phyloP scores from a whole-genome alignment of 2,329 filamentous ascomycete genomes.

The Aspergillus puulaauensis region DNA sequence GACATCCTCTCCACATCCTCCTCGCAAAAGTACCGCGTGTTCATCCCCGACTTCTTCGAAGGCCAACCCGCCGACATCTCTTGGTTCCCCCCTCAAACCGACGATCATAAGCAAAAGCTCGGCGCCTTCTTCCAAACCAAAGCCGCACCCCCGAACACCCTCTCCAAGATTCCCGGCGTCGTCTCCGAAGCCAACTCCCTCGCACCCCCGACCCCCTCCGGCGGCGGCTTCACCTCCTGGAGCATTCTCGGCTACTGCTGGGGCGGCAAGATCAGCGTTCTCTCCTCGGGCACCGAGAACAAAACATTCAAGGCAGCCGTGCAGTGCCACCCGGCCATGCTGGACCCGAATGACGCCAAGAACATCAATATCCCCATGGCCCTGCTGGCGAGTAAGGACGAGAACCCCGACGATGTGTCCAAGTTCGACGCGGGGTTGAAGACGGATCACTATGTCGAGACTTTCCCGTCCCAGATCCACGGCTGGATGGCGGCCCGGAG shows the following conservation, averaged over 20 bases:
- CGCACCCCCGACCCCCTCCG: slow-evolving; percentile 27
- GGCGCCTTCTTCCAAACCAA: slow-evolving; percentile 59
- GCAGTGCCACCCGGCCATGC: slow-evolving; percentile 60
- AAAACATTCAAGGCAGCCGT: slow-evolving; percentile 59
- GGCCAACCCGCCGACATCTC: slow-evolving; percentile 66
- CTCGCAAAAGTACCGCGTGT: slow-evolving; percentile 73
- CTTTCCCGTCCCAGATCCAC: slow-evolving; percentile 45
- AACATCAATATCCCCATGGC: slow-evolving; percentile 57
- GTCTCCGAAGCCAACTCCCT: slow-evolving; percentile 54
- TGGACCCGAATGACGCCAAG: slow-evolving; percentile 58
- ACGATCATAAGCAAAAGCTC: slow-evolving; percentile 61
- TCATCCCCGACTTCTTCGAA: slow-evolving; percentile 90
- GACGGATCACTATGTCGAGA: slow-evolving; percentile 44
- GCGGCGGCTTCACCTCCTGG: slow-evolving; percentile 51
- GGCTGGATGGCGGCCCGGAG: slow-evolving; percentile 49
- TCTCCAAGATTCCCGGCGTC: slow-evolving; percentile 56
- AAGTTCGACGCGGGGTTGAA: slow-evolving; percentile 40
- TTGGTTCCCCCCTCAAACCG: slow-evolving; percentile 60
- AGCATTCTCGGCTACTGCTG: slow-evolving; percentile 63
- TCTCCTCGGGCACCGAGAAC: slow-evolving; percentile 48
- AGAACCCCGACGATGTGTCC: slow-evolving; percentile 50
- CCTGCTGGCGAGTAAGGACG: slow-evolving; percentile 58
- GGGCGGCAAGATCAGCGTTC: slow-evolving; percentile 58
- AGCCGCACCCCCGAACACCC: slow-evolving; percentile 58
- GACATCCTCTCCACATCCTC: slow-evolving; percentile 61